Base-by-base conservation (phyloP, 495 filamentous ascomycete genomes). In the Cercophora scortea region DNA sequence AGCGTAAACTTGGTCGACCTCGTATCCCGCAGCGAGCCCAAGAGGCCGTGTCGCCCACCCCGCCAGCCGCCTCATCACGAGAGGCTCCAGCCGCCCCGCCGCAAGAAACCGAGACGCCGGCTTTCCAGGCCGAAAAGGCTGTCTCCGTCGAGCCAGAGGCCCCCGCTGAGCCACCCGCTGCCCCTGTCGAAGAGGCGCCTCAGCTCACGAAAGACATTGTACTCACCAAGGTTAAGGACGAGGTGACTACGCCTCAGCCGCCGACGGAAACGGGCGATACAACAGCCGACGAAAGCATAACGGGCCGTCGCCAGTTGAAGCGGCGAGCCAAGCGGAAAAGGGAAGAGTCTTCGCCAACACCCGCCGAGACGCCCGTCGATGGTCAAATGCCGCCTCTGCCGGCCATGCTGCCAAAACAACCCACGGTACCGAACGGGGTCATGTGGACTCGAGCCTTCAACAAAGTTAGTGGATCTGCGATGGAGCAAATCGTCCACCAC, bases 401-500 rank as follows among this genome's bases (percentile, higher is more conserved):
- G 12, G 38, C 44, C 18, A 54, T 53, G 7, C 32, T 32, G 15
- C 11, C 12, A 1, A 19, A 36, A 11, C 42, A 38, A 32, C 36
- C 46, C n/a, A 39, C 53, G 16, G 59, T 56, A 40, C 5, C 53
- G 19, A 25, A 75, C 3, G 77, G 82, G 52, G 82, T 89, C 15
- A 70, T 87, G 38, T 85, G 83, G 69, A 84, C 82, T 16, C 84
- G 88, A 32, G 84, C 85, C 25, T 94, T 96, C 67, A 78, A 85
- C 50, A 81, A 87, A 44, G 89, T 89, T 10, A 83, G 82, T 8
- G 77, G 80, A 15, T 84, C 88, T 0, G 82, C 94, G 49, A 82
- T 97, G 70, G 88, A 93, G 56, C 85, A 90, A 63, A 89, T 97
- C 50, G 74, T 81, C 8, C 82, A 79, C 41, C 90, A 98, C 69